Evolutionary conservation across 306 rosid species (phyloP).

Genomic region (Bauhinia variegata): DNA sequence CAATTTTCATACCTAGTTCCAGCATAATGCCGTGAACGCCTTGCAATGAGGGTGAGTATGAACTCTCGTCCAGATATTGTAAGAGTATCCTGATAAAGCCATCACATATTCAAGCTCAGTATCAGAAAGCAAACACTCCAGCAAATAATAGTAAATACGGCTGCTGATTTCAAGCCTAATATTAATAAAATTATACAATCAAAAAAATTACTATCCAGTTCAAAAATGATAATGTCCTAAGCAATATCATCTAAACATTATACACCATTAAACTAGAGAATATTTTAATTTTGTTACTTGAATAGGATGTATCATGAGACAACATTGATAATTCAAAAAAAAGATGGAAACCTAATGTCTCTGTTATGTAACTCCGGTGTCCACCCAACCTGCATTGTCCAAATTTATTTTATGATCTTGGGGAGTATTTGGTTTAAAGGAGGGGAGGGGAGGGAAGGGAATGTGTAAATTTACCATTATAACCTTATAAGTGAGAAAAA

Average conservation of each 20-base stretch:
- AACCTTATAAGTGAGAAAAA: too few species aligned
- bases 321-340: neutral
- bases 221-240: too few species aligned
- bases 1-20: conserved; percentile 79
- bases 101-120: conserved; percentile 22
- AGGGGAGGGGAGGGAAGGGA: too few species aligned
- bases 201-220: neutral
- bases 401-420: too few species aligned
- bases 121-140: conserved; percentile 23
- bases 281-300: neutral
- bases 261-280: conserved; percentile 10
- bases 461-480: too few species aligned
- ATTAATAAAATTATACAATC: conserved; percentile 21
- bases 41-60: conserved; percentile 81
- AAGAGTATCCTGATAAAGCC: conserved; percentile 64
- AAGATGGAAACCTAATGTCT: neutral
- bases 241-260: conserved; percentile 8
- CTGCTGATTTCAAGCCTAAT: neutral
- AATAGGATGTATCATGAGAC: neutral
- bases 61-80: conserved; percentile 65
- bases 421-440: too few species aligned
- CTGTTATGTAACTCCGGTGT: neutral
- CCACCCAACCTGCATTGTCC: too few species aligned
- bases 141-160: conserved; percentile 6
- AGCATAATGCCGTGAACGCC: conserved; percentile 98